phyloP scores from a whole-genome alignment of 208 protist species.

The Acanthamoeba lenticulata region DNA sequence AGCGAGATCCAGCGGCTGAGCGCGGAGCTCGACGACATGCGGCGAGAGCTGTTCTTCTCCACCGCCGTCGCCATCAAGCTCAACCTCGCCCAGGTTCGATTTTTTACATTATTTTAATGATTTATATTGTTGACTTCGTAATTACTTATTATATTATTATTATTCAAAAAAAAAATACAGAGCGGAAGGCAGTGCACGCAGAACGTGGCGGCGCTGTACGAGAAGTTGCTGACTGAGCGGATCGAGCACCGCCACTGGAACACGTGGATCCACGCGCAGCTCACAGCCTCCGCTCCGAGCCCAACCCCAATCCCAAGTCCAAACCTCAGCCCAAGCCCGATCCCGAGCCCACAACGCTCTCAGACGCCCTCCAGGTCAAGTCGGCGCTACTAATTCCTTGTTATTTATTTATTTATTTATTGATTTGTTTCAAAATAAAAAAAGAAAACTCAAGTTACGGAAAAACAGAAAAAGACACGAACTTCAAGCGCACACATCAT shows the following conservation, averaged over 20 bases:
- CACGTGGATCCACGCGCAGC: constrained; percentile 15
- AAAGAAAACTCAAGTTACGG: too few relatives aligned
- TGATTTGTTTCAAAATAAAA: too few relatives aligned
- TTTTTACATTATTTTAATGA: neutral
- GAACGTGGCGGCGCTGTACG: constrained; percentile 31
- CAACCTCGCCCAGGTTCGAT: neutral
- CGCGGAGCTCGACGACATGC: neutral
- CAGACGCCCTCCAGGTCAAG: too few relatives aligned
- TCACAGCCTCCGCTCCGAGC: neutral
- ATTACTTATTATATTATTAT: too few relatives aligned
- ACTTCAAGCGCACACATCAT: too few relatives aligned
- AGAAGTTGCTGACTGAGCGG: neutral
- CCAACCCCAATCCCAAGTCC: too few relatives aligned
- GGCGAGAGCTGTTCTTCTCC: neutral
- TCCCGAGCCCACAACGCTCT: too few relatives aligned
- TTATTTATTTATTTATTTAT: too few relatives aligned
- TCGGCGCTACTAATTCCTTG: too few relatives aligned
- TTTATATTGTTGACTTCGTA: neutral
- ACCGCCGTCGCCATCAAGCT: neutral
- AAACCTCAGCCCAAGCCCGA: too few relatives aligned
- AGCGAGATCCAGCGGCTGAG: neutral
- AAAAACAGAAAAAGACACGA: too few relatives aligned
- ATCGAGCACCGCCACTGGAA: neutral
- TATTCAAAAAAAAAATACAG: neutral
- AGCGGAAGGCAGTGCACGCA: neutral